Base-by-base conservation (phyloP, 129 eudicot species). In the Smallanthus sonchifolius region DNA sequence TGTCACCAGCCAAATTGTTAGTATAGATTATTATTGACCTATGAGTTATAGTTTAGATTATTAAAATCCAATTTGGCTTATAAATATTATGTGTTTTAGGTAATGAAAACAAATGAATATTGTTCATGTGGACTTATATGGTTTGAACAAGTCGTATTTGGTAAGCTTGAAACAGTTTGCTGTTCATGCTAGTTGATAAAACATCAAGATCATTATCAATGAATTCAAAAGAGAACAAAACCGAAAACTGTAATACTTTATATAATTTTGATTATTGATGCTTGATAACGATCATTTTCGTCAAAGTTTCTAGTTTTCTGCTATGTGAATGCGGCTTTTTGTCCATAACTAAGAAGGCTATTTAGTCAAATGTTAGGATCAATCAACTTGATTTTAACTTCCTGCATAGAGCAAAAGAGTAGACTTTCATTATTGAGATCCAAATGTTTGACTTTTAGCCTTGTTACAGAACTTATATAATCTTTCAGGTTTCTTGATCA, bases 401-500 rank as follows among this genome's bases (percentile, higher is more conserved):
- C 38, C 59, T 49, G 24, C 13, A 15, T 17, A 69, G 63, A 60
- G 37, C 71, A 48, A 70, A 15, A 60, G 30, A 62, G 57, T 70
- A 49, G 73, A 80, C 72, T 69, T 63, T 9, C 47, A 54, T 67
- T 32, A 45, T 57, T 35, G 15, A 72, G 43, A 75, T 75, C 74
- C 78, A 73, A 79, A 79, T 35, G 72, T 83, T 86, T 86, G 85
- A 86, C 85, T 67, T 73, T 67, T 69, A 76, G 39, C 36, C 10
- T 48, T 11, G 37, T 65, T 70, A 9, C 45, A 1, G 3, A 76
- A 65, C 77, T 47, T 82, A 87, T 87, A 76, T 76, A 82, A 73
- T 65, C 73, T 43, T 17, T 43, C 47, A 38, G 67, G 54, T 24
- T 35, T 45, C 2, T 38, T 38, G 7, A 42, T n/a, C 28, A 15